A percentile compares a stretch with the other conserved stretches of the same genome.
Conservation (phyloP, 2,329 filamentous ascomycete genomes). For the Talaromyces sp. region DNA sequence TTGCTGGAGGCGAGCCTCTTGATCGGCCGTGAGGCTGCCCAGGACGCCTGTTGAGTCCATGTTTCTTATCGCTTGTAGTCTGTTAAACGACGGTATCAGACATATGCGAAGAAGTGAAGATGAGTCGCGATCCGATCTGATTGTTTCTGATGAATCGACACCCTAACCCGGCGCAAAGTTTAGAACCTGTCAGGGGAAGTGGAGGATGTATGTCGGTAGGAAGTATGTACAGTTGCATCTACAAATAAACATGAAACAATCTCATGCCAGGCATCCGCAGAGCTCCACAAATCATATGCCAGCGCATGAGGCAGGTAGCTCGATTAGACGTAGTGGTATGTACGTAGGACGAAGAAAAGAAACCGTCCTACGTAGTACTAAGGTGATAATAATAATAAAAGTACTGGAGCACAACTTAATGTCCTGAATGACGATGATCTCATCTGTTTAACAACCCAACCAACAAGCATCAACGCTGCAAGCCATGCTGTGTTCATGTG, state of each 20-base stretch:
- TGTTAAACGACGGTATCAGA: not conserved
- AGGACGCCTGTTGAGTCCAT: slow-evolving; percentile 55
- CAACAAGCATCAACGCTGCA: too few species aligned
- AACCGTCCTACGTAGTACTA: not conserved
- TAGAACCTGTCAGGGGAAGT: not conserved
- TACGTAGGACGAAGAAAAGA: not conserved
- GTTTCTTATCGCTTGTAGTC: not conserved
- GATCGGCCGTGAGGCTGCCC: slow-evolving; percentile 75
- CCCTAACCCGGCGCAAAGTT: not conserved
- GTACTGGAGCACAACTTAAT: not conserved
- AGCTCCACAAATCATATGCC: slow-evolving; percentile 4
- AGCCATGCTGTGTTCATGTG: not conserved
- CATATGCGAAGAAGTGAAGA: not conserved
- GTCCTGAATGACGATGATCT: not conserved
- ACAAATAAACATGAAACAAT: slow-evolving; percentile 1
- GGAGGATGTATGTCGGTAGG: not conserved
- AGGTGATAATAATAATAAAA: too few species aligned
- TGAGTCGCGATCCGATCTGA: not conserved
- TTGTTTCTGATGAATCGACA: too few species aligned
- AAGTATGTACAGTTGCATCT: not conserved
- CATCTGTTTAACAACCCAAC: not conserved
- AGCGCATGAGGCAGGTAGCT: not conserved
- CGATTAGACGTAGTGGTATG: not conserved
- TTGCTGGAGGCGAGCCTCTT: slow-evolving; percentile 80
- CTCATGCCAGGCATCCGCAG: slow-evolving; percentile 4